A percentile compares a stretch with the other conserved stretches of the same genome.
These are phyloP conservation scores for Dendrothele bispora DNA, from an alignment of 768 basidiomycete species.

Conservation along the genomic window DNA sequence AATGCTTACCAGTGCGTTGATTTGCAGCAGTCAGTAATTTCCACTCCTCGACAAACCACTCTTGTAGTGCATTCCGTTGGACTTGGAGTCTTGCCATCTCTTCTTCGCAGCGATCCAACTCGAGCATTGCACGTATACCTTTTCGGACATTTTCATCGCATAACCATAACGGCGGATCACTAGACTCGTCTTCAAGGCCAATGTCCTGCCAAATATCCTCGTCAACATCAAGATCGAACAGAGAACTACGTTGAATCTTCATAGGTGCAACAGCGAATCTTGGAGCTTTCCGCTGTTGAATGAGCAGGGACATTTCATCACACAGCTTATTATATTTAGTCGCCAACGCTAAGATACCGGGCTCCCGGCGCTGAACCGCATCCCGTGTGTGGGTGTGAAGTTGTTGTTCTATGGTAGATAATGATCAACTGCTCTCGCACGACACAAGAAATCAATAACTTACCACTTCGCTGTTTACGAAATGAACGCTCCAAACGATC, in stretches of 20 bases:
- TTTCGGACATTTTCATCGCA: slow-evolving; percentile 13
- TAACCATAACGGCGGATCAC: slow-evolving; percentile 15
- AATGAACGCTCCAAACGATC: too few relatives aligned
- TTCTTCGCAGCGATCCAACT: slow-evolving; percentile 14
- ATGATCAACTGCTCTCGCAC: too few relatives aligned
- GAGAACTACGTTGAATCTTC: slow-evolving; percentile 13
- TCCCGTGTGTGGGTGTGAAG: slow-evolving; percentile 14
- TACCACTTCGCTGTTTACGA: slow-evolving; percentile 13
- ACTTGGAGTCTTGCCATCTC: slow-evolving; percentile 5
- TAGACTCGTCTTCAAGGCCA: slow-evolving; percentile 22
- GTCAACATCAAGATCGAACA: slow-evolving; percentile 28
- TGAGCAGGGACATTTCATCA: slow-evolving; percentile 14
- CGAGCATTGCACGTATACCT: slow-evolving; percentile 17
- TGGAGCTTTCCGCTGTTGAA: slow-evolving; percentile 16
- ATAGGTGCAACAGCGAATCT: slow-evolving; percentile 13
- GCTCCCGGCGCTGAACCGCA: slow-evolving; percentile 13
- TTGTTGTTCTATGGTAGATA: slow-evolving; percentile 17
- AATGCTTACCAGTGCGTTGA: too few relatives aligned
- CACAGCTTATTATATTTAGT: slow-evolving; percentile 20
- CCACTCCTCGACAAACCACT: slow-evolving; percentile 20
- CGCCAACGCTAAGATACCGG: slow-evolving; percentile 12
- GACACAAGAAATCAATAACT: too few relatives aligned
- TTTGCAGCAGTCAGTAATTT: too few relatives aligned
- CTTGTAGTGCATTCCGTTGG: slow-evolving; percentile 13
- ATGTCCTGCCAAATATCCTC: slow-evolving; percentile 29